phyloP scores from a whole-genome alignment of 257 asterid species.

The Nicotiana undulata region DNA sequence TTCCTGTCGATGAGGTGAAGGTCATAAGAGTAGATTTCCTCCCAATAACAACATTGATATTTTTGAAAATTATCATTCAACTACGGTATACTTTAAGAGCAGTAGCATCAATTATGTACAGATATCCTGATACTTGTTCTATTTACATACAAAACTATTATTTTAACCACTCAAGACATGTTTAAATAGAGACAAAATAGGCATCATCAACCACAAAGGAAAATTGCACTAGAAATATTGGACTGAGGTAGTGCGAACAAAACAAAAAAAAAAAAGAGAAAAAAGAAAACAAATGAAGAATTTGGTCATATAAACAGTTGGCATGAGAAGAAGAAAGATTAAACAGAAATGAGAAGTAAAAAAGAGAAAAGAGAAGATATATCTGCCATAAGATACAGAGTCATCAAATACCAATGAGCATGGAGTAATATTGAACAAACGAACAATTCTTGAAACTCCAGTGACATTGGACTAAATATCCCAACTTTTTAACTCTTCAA shows the following conservation, averaged over 20 bases:
- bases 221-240: neutral
- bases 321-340: slow-evolving; percentile 5
- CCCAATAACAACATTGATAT: neutral
- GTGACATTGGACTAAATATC: neutral
- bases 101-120: neutral
- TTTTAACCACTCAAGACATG: neutral
- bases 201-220: neutral
- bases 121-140: neutral
- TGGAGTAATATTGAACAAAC: neutral
- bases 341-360: neutral
- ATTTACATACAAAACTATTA: neutral
- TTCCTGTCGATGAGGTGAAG: neutral
- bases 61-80: neutral
- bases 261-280: neutral
- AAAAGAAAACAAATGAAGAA: neutral
- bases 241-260: neutral
- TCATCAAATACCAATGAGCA: neutral
- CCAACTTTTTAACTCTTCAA: neutral
- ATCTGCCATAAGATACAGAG: neutral
- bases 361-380: neutral
- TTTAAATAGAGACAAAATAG: neutral
- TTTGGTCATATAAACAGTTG: neutral
- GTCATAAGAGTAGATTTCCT: neutral
- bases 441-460: neutral
- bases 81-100: neutral